Base-by-base conservation (phyloP, 2,329 filamentous ascomycete species). In the Fusarium ramigenum region DNA sequence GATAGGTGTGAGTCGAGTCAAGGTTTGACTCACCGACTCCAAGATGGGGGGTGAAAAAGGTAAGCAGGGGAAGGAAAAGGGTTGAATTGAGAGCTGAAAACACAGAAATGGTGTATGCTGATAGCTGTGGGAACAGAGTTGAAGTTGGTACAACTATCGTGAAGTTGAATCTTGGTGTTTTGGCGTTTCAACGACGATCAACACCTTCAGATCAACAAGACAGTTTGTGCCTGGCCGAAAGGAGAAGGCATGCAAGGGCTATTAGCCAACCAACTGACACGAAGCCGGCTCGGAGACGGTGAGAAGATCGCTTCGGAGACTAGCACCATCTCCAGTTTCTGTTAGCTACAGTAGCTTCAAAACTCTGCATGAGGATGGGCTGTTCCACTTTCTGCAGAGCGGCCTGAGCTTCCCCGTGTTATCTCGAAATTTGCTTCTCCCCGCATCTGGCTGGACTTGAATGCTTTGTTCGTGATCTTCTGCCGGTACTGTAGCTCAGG, bases 231-330 rank as follows among this genome's bases (percentile, higher is more conserved):
- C 56, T 57, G 63, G 37, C 71, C 71, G 23, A 74, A 74, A 74
- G 57, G 21, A 74, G 71, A 56, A 74, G 49, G 47, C 56, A 40
- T 74, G 47, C 72, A 74, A 70, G 72, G 72, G 64, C 60, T 11
- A 18, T 52, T 30, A 63, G 64, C 72, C 72, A 74, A 74, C 65
- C 69, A 73, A 70, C 68, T 75, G 64, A 74, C 72, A 74, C 72
- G 58, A 49, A 53, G 57, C 42, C 28, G 56, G 34, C 40, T 10
- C 46, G 32, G 46, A 52, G 62, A 70, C 54, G 59, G 71, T 71
- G 66, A 72, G 70, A 44, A 62, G 67, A 71, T 68, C 50, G 60
- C 40, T 57, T 66, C 32, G 58, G 54, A 50, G 61, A 36, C 71
- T 71, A 73, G 59, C 54, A 63, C 52, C 43, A 72, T 72, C 63